Base-by-base conservation (phyloP, 371 early-diverging fungal genomes). In the Mortierella sp. region DNA sequence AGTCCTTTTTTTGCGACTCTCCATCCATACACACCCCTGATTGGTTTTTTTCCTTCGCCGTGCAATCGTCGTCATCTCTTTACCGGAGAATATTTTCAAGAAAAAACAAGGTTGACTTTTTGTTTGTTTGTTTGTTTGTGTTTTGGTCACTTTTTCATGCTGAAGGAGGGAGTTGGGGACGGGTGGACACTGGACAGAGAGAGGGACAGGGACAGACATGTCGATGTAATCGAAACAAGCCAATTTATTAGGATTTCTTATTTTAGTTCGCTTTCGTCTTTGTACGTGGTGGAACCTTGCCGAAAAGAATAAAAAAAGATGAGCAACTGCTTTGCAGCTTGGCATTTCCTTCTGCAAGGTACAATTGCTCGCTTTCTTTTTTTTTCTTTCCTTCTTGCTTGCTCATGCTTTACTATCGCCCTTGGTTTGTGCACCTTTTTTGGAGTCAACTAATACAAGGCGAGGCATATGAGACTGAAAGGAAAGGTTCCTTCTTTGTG, bases 391-490 rank as follows among this genome's bases (percentile, higher is more conserved):
- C 31, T 52, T 11, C 52, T 52, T 24, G 19, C 13, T 5, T 52
- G 0, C 53, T 52, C 11, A n/a, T n/a, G n/a, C n/a, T n/a, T n/a
- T n/a, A n/a, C n/a, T n/a, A n/a, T n/a, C n/a, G n/a, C n/a, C n/a
- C n/a, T n/a, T 58, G 61, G 61, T 58, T 58, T 58, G 61, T 34
- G 61, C 61, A 58, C 61, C 61, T 19, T 58, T 58, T 58, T 58
- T 58, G 61, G 61, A 58, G 37, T 58, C 45, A 22, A 40, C 10
- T 26, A 24, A 29, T 4, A 16, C 3, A 52, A 26, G 19, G 31
- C 19, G 34, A 22, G 19, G 61, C 45, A 58, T 58, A 37, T 58
- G 61, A 8, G 61, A 58, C 19, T 1, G 37, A 58, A 48, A 34
- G 37, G 22, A 9, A 19, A 8, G 61, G 14, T 8, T 48, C 16